A percentile compares a stretch with the other conserved stretches of the same genome.
phyloP scores from a whole-genome alignment of 371 early-diverging fungal genomes.

The Syncephalastrum contaminatum region DNA sequence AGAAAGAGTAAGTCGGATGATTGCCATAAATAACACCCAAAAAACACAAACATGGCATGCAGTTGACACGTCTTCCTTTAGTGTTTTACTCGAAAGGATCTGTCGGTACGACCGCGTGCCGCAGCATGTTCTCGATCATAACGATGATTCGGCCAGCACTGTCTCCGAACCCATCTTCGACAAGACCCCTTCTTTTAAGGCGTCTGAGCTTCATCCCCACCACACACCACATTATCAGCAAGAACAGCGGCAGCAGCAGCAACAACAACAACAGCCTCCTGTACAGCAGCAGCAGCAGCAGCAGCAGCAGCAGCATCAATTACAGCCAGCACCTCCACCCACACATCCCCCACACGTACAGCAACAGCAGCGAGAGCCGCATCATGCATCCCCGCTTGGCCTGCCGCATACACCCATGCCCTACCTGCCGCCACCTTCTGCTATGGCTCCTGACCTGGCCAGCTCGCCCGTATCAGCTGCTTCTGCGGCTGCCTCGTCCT shows the following conservation, averaged over 20 bases:
- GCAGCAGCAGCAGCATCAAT: too few relatives aligned
- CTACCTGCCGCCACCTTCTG: slow-evolving; percentile 4
- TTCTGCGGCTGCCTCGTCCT: background rate
- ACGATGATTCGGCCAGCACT: slow-evolving; percentile 6
- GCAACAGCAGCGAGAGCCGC: too few relatives aligned
- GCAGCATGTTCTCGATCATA: too few relatives aligned
- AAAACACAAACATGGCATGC: too few relatives aligned
- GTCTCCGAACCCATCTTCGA: background rate
- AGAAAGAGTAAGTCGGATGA: slow-evolving; percentile 45
- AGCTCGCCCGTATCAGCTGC: background rate
- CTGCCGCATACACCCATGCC: slow-evolving; percentile 1
- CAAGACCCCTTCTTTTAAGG: too few relatives aligned
- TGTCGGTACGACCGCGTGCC: slow-evolving; percentile 9
- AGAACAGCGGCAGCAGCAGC: too few relatives aligned
- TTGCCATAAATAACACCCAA: slow-evolving; percentile 1
- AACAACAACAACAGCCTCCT: too few relatives aligned
- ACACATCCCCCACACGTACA: background rate
- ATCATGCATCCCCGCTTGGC: too few relatives aligned
- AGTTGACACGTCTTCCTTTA: slow-evolving; percentile 5
- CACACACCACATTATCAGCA: too few relatives aligned
- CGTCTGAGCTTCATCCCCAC: too few relatives aligned
- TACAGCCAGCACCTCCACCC: background rate
- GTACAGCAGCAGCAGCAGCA: too few relatives aligned
- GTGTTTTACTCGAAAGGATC: slow-evolving; percentile 20
- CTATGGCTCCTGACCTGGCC: too few relatives aligned